Conservation (phyloP, 495 filamentous ascomycete genomes). For the Corynascus novoguineensis region DNA sequence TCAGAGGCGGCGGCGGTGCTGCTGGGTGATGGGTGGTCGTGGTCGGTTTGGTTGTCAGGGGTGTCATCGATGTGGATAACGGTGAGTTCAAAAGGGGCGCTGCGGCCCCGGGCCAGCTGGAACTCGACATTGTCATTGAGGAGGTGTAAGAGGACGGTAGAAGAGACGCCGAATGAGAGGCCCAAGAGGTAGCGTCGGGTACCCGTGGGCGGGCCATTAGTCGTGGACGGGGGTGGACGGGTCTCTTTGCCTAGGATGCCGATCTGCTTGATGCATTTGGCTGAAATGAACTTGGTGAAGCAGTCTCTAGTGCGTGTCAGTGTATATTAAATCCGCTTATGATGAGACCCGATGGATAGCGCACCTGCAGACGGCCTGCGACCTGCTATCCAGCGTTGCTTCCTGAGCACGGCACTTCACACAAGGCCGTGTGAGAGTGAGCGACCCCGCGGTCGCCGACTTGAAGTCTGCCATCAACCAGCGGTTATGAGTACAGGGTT, state of each 20-base stretch:
- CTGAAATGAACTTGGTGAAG: conserved; percentile 66
- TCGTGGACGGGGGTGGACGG: conserved; percentile 39
- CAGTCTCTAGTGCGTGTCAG: conserved; percentile 54
- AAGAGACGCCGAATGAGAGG: conserved; percentile 78
- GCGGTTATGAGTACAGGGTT: too few species aligned
- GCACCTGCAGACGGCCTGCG: conserved; percentile 23
- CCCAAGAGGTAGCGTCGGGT: conserved; percentile 62
- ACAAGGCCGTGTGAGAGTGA: conserved; percentile 18
- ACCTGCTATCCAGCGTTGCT: conserved; percentile 26
- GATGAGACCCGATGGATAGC: background rate
- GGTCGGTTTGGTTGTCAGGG: background rate
- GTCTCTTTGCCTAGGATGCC: conserved; percentile 47
- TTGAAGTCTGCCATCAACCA: conserved; percentile 10
- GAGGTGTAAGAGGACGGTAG: conserved; percentile 69
- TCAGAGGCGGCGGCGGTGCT: background rate
- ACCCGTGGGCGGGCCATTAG: conserved; percentile 28
- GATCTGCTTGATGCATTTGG: conserved; percentile 75
- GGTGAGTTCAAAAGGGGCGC: conserved; percentile 58
- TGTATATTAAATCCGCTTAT: background rate
- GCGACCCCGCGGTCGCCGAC: conserved; percentile 3
- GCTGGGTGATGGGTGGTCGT: background rate
- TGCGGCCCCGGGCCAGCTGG: conserved; percentile 50
- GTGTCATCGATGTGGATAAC: conserved; percentile 58
- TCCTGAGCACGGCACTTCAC: conserved; percentile 25
- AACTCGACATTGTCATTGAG: conserved; percentile 60